Percentiles rank a stretch among this genome's conserved stretches.
Conservation (phyloP, 2,329 filamentous ascomycete genomes). For the Madurella fahalii region DNA sequence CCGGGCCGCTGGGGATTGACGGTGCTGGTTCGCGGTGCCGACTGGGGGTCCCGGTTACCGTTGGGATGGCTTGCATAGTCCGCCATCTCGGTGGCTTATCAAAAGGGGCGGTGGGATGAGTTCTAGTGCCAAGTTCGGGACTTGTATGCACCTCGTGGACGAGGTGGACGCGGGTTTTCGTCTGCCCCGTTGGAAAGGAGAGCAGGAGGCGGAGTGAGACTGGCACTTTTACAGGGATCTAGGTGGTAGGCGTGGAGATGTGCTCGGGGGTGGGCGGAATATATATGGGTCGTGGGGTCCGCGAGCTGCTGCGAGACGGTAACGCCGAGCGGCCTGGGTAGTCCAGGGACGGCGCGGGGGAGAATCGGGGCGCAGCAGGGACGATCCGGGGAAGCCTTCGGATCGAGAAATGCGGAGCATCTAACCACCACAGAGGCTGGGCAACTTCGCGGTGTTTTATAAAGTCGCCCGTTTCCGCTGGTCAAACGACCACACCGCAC, state of each 20-base stretch:
- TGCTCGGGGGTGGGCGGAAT: neutral
- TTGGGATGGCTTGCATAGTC: neutral
- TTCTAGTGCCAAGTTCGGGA: too few species aligned
- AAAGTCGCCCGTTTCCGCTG: neutral
- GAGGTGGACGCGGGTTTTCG: neutral
- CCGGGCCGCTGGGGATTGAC: neutral
- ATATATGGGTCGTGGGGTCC: neutral
- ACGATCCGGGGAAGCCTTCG: neutral
- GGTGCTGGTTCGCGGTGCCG: neutral
- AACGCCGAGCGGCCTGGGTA: neutral
- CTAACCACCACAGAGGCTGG: neutral
- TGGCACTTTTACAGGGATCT: constrained; percentile 1
- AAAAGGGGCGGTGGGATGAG: too few species aligned
- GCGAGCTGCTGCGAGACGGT: neutral
- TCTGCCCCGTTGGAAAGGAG: neutral
- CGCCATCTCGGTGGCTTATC: constrained; percentile 2
- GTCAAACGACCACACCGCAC: neutral
- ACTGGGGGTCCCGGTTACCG: constrained; percentile 3
- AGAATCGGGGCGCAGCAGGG: constrained; percentile 5
- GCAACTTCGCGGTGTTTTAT: constrained; percentile 1
- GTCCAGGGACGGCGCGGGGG: neutral
- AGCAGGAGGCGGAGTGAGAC: neutral
- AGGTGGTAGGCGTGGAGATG: neutral
- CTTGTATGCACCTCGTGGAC: neutral
- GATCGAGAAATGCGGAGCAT: neutral